These are phyloP conservation scores for Quercus suber DNA, from an alignment of 306 rosid species.

Conservation along the genomic window DNA sequence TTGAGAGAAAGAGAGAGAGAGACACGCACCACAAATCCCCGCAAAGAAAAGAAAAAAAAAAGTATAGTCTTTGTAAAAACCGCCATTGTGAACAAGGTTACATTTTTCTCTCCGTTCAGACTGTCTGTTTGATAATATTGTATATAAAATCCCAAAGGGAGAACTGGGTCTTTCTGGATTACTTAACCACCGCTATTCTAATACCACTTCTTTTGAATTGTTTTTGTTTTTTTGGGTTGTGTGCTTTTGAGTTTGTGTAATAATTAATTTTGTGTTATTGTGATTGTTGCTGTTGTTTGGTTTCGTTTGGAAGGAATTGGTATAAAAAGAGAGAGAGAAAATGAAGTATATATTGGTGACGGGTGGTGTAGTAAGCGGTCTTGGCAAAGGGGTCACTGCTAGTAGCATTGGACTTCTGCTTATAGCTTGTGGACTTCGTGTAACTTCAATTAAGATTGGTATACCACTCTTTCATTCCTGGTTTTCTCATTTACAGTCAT, in stretches of 20 bases:
- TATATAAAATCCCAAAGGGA: slow-evolving; percentile 5
- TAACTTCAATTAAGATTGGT: slow-evolving; percentile 90
- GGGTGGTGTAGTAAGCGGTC: slow-evolving; percentile 96
- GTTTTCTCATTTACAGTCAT: background rate
- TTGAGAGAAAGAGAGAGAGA: background rate
- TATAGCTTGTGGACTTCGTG: slow-evolving; percentile 81
- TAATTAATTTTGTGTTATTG: background rate
- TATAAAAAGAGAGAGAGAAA: slow-evolving; percentile 12
- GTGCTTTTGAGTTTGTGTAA: slow-evolving; percentile 16
- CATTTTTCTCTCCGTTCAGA: slow-evolving; percentile 48
- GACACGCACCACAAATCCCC: slow-evolving; percentile 6
- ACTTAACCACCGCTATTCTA: slow-evolving; percentile 10
- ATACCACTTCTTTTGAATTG: background rate
- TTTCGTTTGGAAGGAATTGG: slow-evolving; percentile 13
- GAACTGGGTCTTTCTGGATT: slow-evolving; percentile 31
- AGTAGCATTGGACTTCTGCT: slow-evolving; percentile 82
- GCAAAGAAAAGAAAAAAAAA: background rate
- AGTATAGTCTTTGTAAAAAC: slow-evolving; percentile 26
- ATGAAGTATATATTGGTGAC: slow-evolving; percentile 92
- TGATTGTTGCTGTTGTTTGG: slow-evolving; percentile 25
- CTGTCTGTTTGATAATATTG: background rate
- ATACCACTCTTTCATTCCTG: slow-evolving; percentile 13
- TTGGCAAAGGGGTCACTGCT: slow-evolving; percentile 91
- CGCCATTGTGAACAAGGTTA: slow-evolving; percentile 81
- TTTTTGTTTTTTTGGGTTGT: slow-evolving; percentile 11